Conservation (phyloP, 163 green algal genomes). For the Coccomyxa subellipsoidea region DNA sequence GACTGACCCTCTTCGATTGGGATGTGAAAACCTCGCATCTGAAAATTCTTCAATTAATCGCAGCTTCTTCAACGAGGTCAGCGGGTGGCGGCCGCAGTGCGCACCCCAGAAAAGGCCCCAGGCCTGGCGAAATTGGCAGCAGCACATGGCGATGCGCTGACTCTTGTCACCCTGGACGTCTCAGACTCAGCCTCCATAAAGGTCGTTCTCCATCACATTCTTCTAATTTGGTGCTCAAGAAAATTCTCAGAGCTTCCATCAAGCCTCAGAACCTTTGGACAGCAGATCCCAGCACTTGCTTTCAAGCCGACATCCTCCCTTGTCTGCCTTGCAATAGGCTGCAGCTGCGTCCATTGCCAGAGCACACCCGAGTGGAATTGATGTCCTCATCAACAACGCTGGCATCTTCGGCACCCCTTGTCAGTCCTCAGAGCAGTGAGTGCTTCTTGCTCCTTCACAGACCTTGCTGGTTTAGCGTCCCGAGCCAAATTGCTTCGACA, state of each 20-base stretch:
- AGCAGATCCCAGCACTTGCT: no score
- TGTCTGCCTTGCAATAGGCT: no score
- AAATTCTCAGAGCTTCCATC: no score
- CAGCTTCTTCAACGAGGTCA: neutral
- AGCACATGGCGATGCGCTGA: neutral
- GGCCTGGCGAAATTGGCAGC: neutral
- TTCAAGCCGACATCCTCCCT: no score
- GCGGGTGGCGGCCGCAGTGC: neutral
- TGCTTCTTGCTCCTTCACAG: neutral
- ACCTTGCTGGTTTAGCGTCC: no score
- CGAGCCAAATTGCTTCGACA: no score
- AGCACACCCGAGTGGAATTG: neutral
- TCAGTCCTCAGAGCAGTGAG: neutral
- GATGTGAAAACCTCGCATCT: no score
- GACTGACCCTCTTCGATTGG: no score
- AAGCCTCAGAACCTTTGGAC: no score
- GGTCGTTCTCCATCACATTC: neutral
- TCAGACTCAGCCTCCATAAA: neutral
- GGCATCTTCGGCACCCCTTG: neutral
- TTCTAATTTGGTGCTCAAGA: no score
- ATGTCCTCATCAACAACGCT: neutral
- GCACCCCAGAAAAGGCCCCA: neutral
- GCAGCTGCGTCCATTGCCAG: neutral
- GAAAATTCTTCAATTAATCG: neutral
- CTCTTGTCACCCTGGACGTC: neutral